Evolutionary conservation across 2,329 filamentous ascomycete species (phyloP).

Genomic region (Aspergillus oerlinghausenensis): DNA sequence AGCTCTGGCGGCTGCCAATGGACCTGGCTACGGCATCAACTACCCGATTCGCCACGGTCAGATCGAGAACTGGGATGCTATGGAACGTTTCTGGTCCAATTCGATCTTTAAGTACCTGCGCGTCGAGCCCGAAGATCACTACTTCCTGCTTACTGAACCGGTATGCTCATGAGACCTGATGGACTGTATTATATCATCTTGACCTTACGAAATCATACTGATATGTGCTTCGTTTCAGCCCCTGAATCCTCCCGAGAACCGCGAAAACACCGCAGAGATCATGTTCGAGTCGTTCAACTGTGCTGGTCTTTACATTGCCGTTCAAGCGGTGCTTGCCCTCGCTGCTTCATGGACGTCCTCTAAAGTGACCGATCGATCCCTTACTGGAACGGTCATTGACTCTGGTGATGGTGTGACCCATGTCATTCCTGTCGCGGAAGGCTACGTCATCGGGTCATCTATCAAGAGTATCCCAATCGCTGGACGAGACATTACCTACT

Average conservation of each 20-base stretch:
- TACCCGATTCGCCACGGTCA: conserved; percentile 98
- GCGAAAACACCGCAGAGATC: conserved; percentile 98
- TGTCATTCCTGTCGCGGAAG: conserved; percentile 96
- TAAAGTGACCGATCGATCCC: conserved; percentile 90
- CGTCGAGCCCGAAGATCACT: conserved; percentile 97
- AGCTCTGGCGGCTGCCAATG: conserved; percentile 75
- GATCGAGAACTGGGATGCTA: conserved; percentile 99
- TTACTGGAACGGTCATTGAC: conserved; percentile 97
- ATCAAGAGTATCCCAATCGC: conserved; percentile 99
- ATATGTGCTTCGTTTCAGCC: conserved; percentile 53
- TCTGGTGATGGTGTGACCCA: conserved; percentile 98
- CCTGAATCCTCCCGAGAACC: conserved; percentile 95
- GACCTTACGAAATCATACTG: neutral
- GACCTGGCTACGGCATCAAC: conserved; percentile 91
- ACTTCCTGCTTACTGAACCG: conserved; percentile 95
- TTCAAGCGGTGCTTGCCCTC: conserved; percentile 92
- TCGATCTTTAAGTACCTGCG: conserved; percentile 99
- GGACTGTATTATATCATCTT: neutral
- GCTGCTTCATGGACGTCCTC: conserved; percentile 98
- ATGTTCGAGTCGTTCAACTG: conserved; percentile 99
- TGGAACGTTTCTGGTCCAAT: conserved; percentile 99
- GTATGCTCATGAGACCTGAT: conserved; percentile 48
- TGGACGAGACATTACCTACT: conserved; percentile 97
- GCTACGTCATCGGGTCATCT: conserved; percentile 96
- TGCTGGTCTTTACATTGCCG: conserved; percentile 96